A percentile compares a stretch with the other conserved stretches of the same genome.
Conservation (phyloP, 495 filamentous ascomycete species). For the Penicillium dipodomyicola region DNA sequence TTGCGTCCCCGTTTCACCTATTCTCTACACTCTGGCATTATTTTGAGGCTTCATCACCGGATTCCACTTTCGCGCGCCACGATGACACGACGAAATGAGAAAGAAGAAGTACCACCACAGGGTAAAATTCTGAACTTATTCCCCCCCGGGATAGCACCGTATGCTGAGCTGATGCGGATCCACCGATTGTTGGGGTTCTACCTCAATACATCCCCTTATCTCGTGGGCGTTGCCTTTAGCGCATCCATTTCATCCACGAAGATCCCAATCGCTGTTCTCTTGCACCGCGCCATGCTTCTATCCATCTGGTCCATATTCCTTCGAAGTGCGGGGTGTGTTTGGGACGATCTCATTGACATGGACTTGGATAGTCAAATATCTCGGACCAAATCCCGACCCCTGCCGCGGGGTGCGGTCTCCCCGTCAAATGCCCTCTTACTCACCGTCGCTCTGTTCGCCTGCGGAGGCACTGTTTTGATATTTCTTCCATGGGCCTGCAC, state of each 20-base stretch:
- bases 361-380: conserved; percentile 37
- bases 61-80: neutral
- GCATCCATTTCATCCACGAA: neutral
- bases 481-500: neutral
- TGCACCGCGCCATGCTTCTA: neutral
- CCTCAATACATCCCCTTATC: conserved; percentile 28
- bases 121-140: neutral
- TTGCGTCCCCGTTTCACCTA: no score
- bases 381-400: conserved; percentile 34
- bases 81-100: neutral
- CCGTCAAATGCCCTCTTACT: neutral
- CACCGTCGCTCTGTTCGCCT: neutral
- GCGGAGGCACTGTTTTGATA: neutral
- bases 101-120: neutral
- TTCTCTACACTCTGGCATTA: no score
- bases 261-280: neutral
- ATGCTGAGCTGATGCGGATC: conserved; percentile 42
- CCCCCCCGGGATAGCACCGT: conserved; percentile 38
- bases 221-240: conserved; percentile 28
- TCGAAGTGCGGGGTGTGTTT: conserved; percentile 21
- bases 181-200: conserved; percentile 32
- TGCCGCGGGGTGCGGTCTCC: conserved; percentile 1
- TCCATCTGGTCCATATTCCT: conserved; percentile 10
- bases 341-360: conserved; percentile 45
- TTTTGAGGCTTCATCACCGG: no score